Evolutionary conservation across 306 rosid species (phyloP).

Genomic region (Trifolium repens): DNA sequence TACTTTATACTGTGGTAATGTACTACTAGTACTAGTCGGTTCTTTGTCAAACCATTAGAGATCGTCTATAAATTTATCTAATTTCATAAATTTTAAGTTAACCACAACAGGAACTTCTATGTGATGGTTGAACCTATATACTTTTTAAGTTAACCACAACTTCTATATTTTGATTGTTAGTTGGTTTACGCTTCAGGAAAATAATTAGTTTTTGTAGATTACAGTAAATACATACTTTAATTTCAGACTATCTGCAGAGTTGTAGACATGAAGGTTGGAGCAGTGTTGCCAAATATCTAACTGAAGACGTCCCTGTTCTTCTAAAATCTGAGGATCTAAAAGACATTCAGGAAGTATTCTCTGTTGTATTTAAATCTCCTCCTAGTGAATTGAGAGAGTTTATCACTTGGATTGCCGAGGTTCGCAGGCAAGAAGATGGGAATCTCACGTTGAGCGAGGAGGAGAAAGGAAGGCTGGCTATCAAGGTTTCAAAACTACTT

Average conservation of each 20-base stretch:
- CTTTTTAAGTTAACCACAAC: not conserved
- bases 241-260: constrained; percentile 63
- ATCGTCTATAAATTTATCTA: constrained; percentile 19
- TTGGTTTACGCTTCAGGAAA: constrained; percentile 32
- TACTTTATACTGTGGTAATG: constrained; percentile 89
- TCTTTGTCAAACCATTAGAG: constrained; percentile 24
- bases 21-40: constrained; percentile 30
- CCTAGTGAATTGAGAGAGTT: constrained; percentile 72
- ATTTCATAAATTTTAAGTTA: constrained; percentile 34
- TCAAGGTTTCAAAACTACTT: constrained; percentile 60
- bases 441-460: constrained; percentile 69
- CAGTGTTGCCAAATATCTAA: constrained; percentile 65
- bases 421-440: constrained; percentile 90
- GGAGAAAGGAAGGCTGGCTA: constrained; percentile 79
- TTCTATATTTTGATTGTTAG: constrained; percentile 21
- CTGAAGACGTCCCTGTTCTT: constrained; percentile 66
- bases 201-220: constrained; percentile 33
- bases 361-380: constrained; percentile 67
- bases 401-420: constrained; percentile 91
- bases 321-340: constrained; percentile 65
- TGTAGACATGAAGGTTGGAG: constrained; percentile 90
- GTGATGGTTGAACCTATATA: not conserved
- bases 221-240: constrained; percentile 35
- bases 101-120: not conserved
- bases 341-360: constrained; percentile 65